Percentiles rank a stretch among this genome's conserved stretches.
Evolutionary conservation across 164 flowering plant genomes (phyloP).

Genomic region (Aristolochia contorta): DNA sequence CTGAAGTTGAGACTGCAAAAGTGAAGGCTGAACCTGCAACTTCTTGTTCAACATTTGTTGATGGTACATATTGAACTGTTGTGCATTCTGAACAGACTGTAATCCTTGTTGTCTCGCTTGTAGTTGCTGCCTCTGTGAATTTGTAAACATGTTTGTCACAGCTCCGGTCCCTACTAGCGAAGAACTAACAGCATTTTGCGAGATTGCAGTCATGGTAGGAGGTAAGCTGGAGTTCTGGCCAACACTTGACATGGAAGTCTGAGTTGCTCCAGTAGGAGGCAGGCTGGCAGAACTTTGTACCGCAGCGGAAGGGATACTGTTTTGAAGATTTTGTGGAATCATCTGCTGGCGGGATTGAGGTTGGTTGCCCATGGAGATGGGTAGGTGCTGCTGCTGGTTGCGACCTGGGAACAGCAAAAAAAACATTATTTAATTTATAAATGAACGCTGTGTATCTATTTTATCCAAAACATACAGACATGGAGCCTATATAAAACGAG

Average conservation of each 20-base stretch:
- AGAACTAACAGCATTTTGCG: constrained; percentile 40
- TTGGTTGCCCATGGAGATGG: constrained; percentile 47
- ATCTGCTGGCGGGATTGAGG: constrained; percentile 51
- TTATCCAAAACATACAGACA: no score
- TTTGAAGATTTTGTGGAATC: constrained; percentile 40
- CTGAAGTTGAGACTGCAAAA: constrained; percentile 54
- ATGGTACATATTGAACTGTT: constrained; percentile 32
- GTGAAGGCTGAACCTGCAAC: constrained; percentile 42
- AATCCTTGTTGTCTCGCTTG: constrained; percentile 46
- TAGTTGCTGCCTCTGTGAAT: constrained; percentile 51
- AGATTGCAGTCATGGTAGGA: constrained; percentile 45
- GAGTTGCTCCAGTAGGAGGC: constrained; percentile 40
- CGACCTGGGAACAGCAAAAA: constrained; percentile 22
- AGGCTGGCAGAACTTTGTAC: constrained; percentile 45
- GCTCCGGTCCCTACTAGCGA: constrained; percentile 52
- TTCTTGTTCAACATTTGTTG: constrained; percentile 33
- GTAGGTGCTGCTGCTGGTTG: constrained; percentile 37
- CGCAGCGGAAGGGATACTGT: constrained; percentile 34
- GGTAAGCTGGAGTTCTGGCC: constrained; percentile 40
- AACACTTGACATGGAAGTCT: constrained; percentile 37
- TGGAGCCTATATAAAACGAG: no score
- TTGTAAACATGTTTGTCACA: constrained; percentile 43
- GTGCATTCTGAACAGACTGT: constrained; percentile 8
- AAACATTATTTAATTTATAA: no score
- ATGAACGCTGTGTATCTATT: no score